Percentiles rank a stretch among this genome's conserved stretches.
Conservation (phyloP, 83 land plant species). For the Thuja plicata region DNA sequence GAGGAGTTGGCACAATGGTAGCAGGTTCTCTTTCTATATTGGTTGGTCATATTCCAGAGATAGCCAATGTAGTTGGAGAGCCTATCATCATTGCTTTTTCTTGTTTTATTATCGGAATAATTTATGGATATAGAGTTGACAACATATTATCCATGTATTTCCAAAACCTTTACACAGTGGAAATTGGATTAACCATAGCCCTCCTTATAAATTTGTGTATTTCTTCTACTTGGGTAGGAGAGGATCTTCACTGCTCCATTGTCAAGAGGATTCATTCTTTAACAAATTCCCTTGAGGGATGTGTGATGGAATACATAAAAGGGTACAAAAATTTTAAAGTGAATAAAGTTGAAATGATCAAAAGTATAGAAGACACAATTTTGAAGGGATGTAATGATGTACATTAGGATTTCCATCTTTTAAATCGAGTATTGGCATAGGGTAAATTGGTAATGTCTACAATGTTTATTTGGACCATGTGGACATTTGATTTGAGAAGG, state of each 20-base stretch:
- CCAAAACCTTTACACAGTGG: constrained; percentile 17
- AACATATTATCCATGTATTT: constrained; percentile 3
- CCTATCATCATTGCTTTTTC: constrained; percentile 35
- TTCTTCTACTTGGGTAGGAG: constrained; percentile 26
- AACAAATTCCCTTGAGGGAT: constrained; percentile 16
- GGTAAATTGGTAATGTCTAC: too few species aligned
- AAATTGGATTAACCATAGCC: constrained; percentile 1
- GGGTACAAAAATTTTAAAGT: background rate
- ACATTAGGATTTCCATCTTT: too few species aligned
- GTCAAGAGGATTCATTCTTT: constrained; percentile 9
- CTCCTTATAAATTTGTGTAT: constrained; percentile 13
- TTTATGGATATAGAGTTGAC: constrained; percentile 16
- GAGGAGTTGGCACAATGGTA: constrained; percentile 22
- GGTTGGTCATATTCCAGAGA: constrained; percentile 29
- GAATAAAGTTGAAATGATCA: background rate
- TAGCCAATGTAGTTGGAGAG: constrained; percentile 30
- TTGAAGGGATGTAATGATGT: constrained; percentile 34
- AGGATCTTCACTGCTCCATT: constrained; percentile 20
- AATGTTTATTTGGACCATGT: too few species aligned
- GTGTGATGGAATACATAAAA: constrained; percentile 13
- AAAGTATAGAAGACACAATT: background rate
- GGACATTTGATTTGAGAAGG: too few species aligned
- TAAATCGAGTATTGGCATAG: too few species aligned
- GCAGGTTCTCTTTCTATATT: constrained; percentile 45
- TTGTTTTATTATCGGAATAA: constrained; percentile 45